Conservation (phyloP, 2,329 filamentous ascomycete genomes). For the Piedraia hortae region DNA sequence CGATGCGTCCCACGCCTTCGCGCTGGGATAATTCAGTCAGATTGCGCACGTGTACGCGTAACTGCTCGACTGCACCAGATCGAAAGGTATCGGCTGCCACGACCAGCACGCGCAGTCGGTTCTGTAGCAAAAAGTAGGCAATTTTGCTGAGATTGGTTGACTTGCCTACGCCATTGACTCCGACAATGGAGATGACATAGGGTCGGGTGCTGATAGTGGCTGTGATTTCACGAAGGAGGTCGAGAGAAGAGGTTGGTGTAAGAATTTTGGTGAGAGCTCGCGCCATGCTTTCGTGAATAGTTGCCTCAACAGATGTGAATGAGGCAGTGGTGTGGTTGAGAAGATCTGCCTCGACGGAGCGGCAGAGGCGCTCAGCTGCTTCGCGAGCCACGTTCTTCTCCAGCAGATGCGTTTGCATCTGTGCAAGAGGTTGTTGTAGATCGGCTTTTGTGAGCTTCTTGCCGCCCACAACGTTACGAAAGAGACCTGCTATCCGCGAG, state of each 20-base stretch:
- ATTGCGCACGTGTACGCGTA: slow-evolving; percentile 84
- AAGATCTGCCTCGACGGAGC: slow-evolving; percentile 72
- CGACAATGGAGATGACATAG: slow-evolving; percentile 94
- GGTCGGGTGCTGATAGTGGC: slow-evolving; percentile 50
- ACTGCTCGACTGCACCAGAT: slow-evolving; percentile 85
- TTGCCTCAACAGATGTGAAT: slow-evolving; percentile 56
- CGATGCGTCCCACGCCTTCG: slow-evolving; percentile 54
- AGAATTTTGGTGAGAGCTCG: slow-evolving; percentile 82
- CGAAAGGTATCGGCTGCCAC: slow-evolving; percentile 92
- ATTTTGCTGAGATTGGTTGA: slow-evolving; percentile 96
- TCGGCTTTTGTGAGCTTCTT: slow-evolving; percentile 77
- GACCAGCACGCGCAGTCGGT: slow-evolving; percentile 84
- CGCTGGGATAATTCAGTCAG: slow-evolving; percentile 65
- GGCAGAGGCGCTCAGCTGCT: slow-evolving; percentile 70
- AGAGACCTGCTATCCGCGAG: slow-evolving; percentile 61
- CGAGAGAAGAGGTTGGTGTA: slow-evolving; percentile 79
- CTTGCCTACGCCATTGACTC: slow-evolving; percentile 94
- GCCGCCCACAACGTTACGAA: slow-evolving; percentile 83
- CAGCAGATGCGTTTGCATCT: slow-evolving; percentile 83
- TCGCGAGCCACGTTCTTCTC: slow-evolving; percentile 92
- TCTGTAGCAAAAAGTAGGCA: slow-evolving; percentile 90
- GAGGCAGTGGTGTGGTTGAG: slow-evolving; percentile 72
- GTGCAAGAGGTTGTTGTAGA: slow-evolving; percentile 73
- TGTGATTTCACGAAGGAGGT: slow-evolving; percentile 81
- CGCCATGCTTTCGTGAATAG: slow-evolving; percentile 68